These are phyloP conservation scores for Ailanthus altissimus DNA, from an alignment of 345 rosid species.

Conservation along the genomic window DNA sequence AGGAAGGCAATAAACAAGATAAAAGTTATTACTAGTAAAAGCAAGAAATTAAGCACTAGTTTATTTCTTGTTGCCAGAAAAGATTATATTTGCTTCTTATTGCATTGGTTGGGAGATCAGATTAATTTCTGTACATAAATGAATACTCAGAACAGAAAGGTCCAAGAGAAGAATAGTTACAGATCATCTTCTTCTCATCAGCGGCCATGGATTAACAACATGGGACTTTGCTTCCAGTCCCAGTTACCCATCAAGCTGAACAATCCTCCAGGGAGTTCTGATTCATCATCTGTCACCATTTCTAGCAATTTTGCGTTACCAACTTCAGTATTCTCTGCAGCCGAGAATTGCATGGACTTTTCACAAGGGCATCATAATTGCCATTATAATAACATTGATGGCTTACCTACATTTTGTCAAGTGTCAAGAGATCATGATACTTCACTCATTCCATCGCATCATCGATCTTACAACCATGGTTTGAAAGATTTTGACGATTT, in stretches of 20 bases:
- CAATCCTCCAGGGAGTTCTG: not conserved
- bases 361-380: not conserved
- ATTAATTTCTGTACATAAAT: not conserved
- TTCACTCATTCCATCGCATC: no score
- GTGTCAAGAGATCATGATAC: not conserved
- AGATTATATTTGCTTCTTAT: not conserved
- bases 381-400: not conserved
- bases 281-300: conserved; percentile 6
- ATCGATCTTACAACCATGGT: not conserved
- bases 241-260: conserved; percentile 13
- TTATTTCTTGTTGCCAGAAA: not conserved
- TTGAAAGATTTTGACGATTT: conserved; percentile 7
- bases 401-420: conserved; percentile 7
- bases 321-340: not conserved
- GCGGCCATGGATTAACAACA: not conserved
- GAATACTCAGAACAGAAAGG: conserved; percentile 11
- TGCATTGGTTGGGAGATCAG: not conserved
- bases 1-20: not conserved
- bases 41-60: not conserved
- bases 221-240: conserved; percentile 4
- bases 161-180: not conserved
- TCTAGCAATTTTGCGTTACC: conserved; percentile 7
- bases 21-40: not conserved
- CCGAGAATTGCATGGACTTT: conserved; percentile 6
- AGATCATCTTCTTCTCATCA: not conserved